phyloP scores from a whole-genome alignment of 2,329 filamentous ascomycete species.

The Trichoderma sp. region DNA sequence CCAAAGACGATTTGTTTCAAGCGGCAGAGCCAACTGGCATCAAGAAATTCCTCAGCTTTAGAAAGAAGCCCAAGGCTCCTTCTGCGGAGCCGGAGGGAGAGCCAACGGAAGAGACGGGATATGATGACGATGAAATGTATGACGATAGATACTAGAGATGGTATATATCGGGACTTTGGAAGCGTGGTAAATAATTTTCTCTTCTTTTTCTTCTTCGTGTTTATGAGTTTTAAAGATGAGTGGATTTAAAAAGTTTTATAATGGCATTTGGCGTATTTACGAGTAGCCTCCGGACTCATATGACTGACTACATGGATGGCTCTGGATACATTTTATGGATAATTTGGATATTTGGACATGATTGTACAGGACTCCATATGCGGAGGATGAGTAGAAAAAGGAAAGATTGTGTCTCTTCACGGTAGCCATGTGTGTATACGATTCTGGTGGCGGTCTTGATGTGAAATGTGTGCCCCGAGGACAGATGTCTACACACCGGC shows the following conservation, averaged over 20 bases:
- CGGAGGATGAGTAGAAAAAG: neutral
- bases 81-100: constrained; percentile 19
- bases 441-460: neutral
- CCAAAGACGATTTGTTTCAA: constrained; percentile 37
- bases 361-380: neutral
- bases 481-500: accelerated
- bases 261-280: neutral
- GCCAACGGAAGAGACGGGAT: constrained; percentile 25
- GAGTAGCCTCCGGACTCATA: neutral
- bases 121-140: constrained; percentile 26
- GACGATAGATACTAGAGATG: constrained; percentile 21
- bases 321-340: neutral
- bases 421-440: neutral
- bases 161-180: neutral
- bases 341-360: neutral
- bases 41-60: constrained; percentile 46
- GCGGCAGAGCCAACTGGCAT: constrained; percentile 36
- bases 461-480: neutral
- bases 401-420: neutral
- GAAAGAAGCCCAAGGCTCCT: constrained; percentile 33
- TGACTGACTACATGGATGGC: neutral
- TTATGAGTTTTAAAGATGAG: neutral
- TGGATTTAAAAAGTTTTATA: neutral
- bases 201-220: neutral
- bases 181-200: neutral